Conservation (phyloP, 345 rosid genomes). For the Salix udensis region DNA sequence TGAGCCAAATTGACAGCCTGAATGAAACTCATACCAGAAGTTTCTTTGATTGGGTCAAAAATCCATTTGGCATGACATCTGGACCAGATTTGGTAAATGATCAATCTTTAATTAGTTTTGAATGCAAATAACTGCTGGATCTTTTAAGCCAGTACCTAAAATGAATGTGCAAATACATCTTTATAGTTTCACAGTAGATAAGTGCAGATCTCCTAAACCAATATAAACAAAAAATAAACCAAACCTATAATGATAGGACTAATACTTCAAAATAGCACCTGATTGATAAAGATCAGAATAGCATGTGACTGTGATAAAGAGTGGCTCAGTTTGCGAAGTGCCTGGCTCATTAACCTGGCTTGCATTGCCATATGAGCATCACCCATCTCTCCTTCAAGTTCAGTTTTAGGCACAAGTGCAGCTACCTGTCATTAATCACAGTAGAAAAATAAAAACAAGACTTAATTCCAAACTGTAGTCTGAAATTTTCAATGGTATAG, state of each 20-base stretch:
- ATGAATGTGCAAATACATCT: not conserved
- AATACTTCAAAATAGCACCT: constrained; percentile 35
- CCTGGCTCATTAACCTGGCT: constrained; percentile 99
- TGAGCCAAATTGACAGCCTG: not conserved
- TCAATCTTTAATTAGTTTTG: not conserved
- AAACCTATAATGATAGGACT: not conserved
- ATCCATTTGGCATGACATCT: not conserved
- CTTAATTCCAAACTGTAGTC: not conserved
- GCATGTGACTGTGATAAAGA: constrained; percentile 84
- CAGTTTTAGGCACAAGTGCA: constrained; percentile 97
- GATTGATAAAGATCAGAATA: constrained; percentile 73
- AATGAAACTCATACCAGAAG: not conserved
- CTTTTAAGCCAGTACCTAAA: not conserved
- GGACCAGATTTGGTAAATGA: not conserved
- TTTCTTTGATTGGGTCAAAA: not conserved
- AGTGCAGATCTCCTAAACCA: not conserved
- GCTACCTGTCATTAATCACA: constrained; percentile 60
- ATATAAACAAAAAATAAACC: not conserved
- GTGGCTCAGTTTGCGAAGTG: constrained; percentile 93
- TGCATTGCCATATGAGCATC: constrained; percentile 99
- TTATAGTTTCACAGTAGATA: not conserved
- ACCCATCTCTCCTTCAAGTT: constrained; percentile 99
- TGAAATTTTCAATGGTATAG: not conserved
- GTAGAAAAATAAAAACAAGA: not conserved
- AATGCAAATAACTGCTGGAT: not conserved